Percentiles rank a stretch among this genome's conserved stretches.
phyloP scores from a whole-genome alignment of 148 eudicot species.

The Simmondsia chinensis region DNA sequence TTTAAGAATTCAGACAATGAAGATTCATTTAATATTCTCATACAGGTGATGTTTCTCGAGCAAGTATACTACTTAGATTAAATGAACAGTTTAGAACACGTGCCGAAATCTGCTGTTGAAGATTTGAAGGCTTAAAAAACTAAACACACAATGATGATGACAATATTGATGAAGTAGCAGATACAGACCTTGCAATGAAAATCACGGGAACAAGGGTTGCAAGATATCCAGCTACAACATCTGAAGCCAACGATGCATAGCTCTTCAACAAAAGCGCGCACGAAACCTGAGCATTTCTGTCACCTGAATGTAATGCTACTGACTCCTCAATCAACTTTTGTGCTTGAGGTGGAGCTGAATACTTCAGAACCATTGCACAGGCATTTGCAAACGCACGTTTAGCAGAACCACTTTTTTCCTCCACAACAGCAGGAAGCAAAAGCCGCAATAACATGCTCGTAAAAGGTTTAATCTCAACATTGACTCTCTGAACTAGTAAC shows the following conservation, averaged over 20 bases:
- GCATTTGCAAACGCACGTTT: slow-evolving; percentile 96
- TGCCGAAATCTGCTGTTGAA: too few relatives aligned
- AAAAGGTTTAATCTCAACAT: slow-evolving; percentile 68
- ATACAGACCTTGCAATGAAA: slow-evolving; percentile 71
- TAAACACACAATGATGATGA: too few relatives aligned
- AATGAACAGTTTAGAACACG: too few relatives aligned
- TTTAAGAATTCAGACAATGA: too few relatives aligned
- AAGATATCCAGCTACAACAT: slow-evolving; percentile 66
- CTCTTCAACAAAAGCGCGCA: slow-evolving; percentile 82
- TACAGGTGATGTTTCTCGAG: too few relatives aligned
- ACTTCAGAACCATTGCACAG: slow-evolving; percentile 73
- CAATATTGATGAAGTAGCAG: not conserved
- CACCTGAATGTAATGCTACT: slow-evolving; percentile 71
- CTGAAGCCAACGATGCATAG: slow-evolving; percentile 69
- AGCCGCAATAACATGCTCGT: slow-evolving; percentile 58
- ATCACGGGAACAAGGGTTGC: slow-evolving; percentile 66
- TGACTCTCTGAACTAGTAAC: slow-evolving; percentile 81
- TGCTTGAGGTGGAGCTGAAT: slow-evolving; percentile 64
- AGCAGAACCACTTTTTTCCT: slow-evolving; percentile 75
- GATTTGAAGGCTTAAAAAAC: too few relatives aligned
- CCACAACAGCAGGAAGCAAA: slow-evolving; percentile 64
- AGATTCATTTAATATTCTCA: too few relatives aligned
- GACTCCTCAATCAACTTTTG: slow-evolving; percentile 76
- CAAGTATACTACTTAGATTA: too few relatives aligned
- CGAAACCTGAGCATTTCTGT: slow-evolving; percentile 75